These are phyloP conservation scores for Apiotrichum mycotoxinovorans DNA, from an alignment of 1,284 basidiomycete species.

Conservation along the genomic window DNA sequence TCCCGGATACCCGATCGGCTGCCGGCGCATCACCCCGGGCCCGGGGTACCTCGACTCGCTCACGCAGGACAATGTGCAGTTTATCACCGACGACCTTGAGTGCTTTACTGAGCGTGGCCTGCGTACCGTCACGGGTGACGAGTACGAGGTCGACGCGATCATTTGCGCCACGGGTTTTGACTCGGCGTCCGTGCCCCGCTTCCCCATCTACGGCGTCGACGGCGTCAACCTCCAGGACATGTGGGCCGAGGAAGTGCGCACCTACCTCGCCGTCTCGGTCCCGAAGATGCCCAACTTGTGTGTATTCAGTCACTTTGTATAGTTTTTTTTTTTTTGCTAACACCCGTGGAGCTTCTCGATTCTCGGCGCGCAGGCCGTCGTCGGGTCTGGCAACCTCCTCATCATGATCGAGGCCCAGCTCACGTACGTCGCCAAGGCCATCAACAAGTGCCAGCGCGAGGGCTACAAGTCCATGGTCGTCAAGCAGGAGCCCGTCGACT, in stretches of 20 bases:
- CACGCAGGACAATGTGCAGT: constrained; percentile 28
- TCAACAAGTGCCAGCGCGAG: constrained; percentile 15
- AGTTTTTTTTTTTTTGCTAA: not conserved
- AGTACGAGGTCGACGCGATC: constrained; percentile 32
- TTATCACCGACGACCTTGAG: constrained; percentile 23
- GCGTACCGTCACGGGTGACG: constrained; percentile 17
- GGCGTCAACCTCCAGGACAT: constrained; percentile 38
- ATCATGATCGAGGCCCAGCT: constrained; percentile 22
- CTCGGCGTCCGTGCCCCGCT: constrained; percentile 30
- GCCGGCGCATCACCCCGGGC: constrained; percentile 40
- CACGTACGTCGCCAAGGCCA: constrained; percentile 18
- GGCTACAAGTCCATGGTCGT: constrained; percentile 25
- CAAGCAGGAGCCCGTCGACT: constrained; percentile 28
- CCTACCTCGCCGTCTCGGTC: constrained; percentile 33
- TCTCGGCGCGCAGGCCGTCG: constrained; percentile 11
- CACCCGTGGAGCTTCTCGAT: constrained; percentile 11
- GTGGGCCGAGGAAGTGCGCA: constrained; percentile 26
- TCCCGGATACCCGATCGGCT: constrained; percentile 29
- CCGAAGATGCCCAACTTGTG: constrained; percentile 38
- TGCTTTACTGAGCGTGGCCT: constrained; percentile 30
- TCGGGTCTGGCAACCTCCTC: constrained; percentile 14
- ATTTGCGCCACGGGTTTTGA: constrained; percentile 39
- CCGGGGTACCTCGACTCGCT: constrained; percentile 44
- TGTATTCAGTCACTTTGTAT: not conserved
- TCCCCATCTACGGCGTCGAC: constrained; percentile 26